Conservation (phyloP, 345 rosid genomes). For the Trapa bicornis region DNA sequence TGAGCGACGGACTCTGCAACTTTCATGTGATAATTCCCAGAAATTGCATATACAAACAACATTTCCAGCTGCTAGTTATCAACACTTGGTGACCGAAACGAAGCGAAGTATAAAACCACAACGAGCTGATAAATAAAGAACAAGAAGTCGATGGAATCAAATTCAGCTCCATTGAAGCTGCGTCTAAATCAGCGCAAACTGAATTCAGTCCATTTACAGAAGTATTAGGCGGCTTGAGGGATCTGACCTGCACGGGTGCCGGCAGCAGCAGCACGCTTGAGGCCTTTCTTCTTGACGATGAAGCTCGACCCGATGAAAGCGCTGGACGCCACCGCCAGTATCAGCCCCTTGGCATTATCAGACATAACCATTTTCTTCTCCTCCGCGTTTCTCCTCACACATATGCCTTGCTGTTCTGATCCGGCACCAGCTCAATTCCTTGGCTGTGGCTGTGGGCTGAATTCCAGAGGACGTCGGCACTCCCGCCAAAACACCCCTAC, state of each 20-base stretch:
- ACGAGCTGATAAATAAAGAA: no score
- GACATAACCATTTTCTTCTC: constrained; percentile 25
- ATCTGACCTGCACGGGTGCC: constrained; percentile 75
- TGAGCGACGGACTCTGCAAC: no score
- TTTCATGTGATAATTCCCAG: neutral
- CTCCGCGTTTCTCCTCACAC: neutral
- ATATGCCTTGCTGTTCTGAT: no score
- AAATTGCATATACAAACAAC: neutral
- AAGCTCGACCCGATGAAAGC: constrained; percentile 80
- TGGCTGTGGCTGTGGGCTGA: neutral
- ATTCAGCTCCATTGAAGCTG: neutral
- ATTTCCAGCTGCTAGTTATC: neutral
- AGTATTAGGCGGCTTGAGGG: neutral
- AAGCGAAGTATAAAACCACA: no score
- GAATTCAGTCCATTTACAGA: neutral
- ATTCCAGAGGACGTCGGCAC: neutral
- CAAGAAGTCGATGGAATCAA: neutral
- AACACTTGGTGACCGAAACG: no score
- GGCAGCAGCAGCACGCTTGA: constrained; percentile 68
- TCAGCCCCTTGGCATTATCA: constrained; percentile 63
- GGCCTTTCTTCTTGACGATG: constrained; percentile 92
- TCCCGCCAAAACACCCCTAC: constrained; percentile 1
- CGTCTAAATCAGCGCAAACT: neutral
- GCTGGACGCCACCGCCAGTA: constrained; percentile 64
- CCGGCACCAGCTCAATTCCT: neutral